Conservation (phyloP, 306 rosid species). For the Carpinus viminea region DNA sequence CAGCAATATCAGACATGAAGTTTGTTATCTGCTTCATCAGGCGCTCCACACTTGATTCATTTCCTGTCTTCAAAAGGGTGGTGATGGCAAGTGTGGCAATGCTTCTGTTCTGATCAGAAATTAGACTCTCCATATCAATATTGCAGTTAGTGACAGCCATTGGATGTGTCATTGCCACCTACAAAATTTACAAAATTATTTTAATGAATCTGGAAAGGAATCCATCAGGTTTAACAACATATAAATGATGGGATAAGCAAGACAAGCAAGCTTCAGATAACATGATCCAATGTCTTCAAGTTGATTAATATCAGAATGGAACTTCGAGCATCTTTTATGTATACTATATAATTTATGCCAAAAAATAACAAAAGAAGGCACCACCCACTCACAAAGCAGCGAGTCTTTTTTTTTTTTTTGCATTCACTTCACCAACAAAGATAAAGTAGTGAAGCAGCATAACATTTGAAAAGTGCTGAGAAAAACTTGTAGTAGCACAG, state of each 20-base stretch:
- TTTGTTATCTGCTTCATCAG: conserved; percentile 98
- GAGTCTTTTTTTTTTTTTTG: background rate
- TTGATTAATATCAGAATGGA: background rate
- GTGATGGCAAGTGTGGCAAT: conserved; percentile 99
- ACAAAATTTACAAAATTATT: conserved; percentile 35
- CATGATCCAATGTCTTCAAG: background rate
- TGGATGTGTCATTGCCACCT: conserved; percentile 99
- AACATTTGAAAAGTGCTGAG: conserved; percentile 14
- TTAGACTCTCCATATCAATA: conserved; percentile 96
- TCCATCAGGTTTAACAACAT: background rate
- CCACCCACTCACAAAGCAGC: background rate
- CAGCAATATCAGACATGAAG: conserved; percentile 98
- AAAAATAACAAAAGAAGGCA: background rate
- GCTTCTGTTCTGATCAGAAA: conserved; percentile 96
- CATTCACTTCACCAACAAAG: background rate
- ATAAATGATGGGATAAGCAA: background rate
- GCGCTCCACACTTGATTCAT: conserved; percentile 96
- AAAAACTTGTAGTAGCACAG: conserved; percentile 15
- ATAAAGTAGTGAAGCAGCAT: background rate
- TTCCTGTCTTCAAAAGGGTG: conserved; percentile 97
- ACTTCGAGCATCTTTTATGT: background rate
- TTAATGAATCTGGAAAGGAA: background rate
- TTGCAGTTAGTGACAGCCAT: conserved; percentile 99
- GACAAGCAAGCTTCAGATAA: background rate
- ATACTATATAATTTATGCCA: background rate